Evolutionary conservation across 768 basidiomycete genomes (phyloP).

Genomic region (Coprinopsis marcescibilis): DNA sequence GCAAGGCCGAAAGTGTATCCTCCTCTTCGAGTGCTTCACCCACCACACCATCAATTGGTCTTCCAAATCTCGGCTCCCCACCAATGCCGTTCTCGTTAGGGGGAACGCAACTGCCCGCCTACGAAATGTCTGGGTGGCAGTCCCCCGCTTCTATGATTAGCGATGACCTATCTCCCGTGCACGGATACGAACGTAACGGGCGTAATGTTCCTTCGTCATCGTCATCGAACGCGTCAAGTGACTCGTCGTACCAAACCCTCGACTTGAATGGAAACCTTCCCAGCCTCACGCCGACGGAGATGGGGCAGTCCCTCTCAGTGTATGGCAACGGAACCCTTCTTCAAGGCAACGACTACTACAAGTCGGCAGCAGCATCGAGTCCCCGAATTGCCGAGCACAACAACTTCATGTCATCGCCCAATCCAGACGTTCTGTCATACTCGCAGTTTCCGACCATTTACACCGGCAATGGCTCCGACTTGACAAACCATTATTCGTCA

Average conservation of each 20-base stretch:
- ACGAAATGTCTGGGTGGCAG: slow-evolving; percentile 22
- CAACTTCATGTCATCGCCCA: slow-evolving; percentile 12
- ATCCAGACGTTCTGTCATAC: slow-evolving; percentile 20
- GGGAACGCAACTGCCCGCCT: not conserved
- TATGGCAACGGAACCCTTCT: slow-evolving; percentile 9
- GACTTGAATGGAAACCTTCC: slow-evolving; percentile 28
- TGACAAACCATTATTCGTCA: slow-evolving; percentile 26
- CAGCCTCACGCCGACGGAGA: slow-evolving; percentile 26
- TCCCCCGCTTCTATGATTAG: slow-evolving; percentile 27
- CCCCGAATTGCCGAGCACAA: slow-evolving; percentile 9
- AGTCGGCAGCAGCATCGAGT: slow-evolving; percentile 1
- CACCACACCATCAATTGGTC: slow-evolving; percentile 26
- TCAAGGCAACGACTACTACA: slow-evolving; percentile 6
- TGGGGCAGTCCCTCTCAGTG: slow-evolving; percentile 20
- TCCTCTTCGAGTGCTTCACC: slow-evolving; percentile 38
- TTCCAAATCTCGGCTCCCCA: slow-evolving; percentile 15
- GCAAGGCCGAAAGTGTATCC: slow-evolving; percentile 33
- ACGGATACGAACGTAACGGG: slow-evolving; percentile 20
- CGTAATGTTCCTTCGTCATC: slow-evolving; percentile 19
- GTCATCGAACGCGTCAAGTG: slow-evolving; percentile 22
- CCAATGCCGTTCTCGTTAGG: slow-evolving; percentile 13
- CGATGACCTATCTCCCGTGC: slow-evolving; percentile 24
- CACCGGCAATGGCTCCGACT: slow-evolving; percentile 19
- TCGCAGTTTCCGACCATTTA: slow-evolving; percentile 25
- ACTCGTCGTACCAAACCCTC: slow-evolving; percentile 26